Evolutionary conservation across 2,329 filamentous ascomycete genomes (phyloP), one percentile per base, ranked within the genome.

Genomic region (Paramyrothecium roridum): DNA sequence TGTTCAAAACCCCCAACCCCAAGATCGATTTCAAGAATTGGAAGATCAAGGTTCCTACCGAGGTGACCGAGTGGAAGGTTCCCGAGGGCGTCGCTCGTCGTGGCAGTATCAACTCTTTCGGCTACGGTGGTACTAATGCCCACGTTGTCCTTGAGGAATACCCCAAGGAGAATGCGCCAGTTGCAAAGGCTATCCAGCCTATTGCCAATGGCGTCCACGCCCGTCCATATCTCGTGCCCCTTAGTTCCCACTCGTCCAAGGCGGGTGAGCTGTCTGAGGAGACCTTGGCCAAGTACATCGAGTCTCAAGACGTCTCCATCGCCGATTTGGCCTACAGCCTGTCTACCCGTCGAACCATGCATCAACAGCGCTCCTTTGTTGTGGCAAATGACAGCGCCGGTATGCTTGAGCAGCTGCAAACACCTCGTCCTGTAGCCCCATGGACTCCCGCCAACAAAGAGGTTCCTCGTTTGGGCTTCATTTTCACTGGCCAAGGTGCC

Each of bases 61-160:
- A 47, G 13, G 11, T 50, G 3, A 53, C 52, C 2, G 50, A 26
- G 8, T 58, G 58, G 56, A 33, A 51, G 30, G 54, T 54, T 19
- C 54, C 54, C 3, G 33, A 54, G 3, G 56, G 54, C 12, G 48
- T 46, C 17, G 22, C 47, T 3, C 52, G 57, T 6, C 63, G 66
- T 12, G 63, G 58, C 21, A 68, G 62, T 47, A 62, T 75, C 22
- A 75, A 73, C 58, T 66, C 62, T 13, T 76, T 73, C 53, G 73
- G 73, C 0, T 71, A 64, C 54, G 73, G 73, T 3, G 72, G 73
- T 8, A 61, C 67, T 13, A 75, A 76, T 52, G 65, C 62, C 2
- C 70, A 74, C 45, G 62, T 65, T 16, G 59, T 69, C 19, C 17
- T 68, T 1, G 68, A 70, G 21, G 53, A 60, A n/a, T 49, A 51